phyloP scores from a whole-genome alignment of 495 filamentous ascomycete species.

The Symbiotaphrina buchneri region DNA sequence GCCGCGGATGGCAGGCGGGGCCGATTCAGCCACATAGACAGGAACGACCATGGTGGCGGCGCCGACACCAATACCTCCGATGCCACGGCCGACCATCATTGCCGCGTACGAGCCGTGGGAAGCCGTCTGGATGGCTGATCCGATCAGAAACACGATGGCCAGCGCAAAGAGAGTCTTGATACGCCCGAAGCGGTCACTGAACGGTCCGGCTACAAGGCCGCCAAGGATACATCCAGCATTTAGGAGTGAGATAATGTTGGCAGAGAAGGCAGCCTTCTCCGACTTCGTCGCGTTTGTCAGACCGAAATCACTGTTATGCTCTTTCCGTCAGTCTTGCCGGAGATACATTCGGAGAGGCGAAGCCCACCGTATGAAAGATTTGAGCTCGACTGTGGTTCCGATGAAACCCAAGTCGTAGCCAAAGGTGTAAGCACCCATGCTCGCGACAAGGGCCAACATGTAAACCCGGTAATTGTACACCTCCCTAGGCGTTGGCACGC shows the following conservation, averaged over 20 bases:
- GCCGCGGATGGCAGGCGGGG: conserved; percentile 58
- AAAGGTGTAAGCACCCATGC: conserved; percentile 10
- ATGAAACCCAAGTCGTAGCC: conserved; percentile 13
- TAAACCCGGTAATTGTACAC: conserved; percentile 14
- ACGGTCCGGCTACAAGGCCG: too few species aligned
- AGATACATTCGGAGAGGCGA: conserved; percentile 10
- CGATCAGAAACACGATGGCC: too few species aligned
- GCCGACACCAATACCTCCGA: conserved; percentile 52
- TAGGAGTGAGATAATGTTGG: too few species aligned
- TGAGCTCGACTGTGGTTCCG: conserved; percentile 11
- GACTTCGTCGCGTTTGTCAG: too few species aligned
- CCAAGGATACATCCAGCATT: too few species aligned
- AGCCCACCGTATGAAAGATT: conserved; percentile 12
- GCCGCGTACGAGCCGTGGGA: conserved; percentile 4
- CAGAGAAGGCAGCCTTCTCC: too few species aligned
- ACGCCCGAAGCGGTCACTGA: too few species aligned
- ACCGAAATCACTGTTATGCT: too few species aligned
- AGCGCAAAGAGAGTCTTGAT: too few species aligned
- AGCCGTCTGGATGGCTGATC: conserved; percentile 12
- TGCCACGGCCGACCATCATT: conserved; percentile 35
- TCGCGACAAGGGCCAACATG: conserved; percentile 7
- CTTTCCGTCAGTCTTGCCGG: too few species aligned
- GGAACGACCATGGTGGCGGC: conserved; percentile 55
- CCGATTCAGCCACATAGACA: conserved; percentile 59
- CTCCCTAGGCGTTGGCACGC: conserved; percentile 12